These are phyloP conservation scores for Bryoglossum gracile DNA, from an alignment of 495 filamentous ascomycete species.

Conservation along the genomic window DNA sequence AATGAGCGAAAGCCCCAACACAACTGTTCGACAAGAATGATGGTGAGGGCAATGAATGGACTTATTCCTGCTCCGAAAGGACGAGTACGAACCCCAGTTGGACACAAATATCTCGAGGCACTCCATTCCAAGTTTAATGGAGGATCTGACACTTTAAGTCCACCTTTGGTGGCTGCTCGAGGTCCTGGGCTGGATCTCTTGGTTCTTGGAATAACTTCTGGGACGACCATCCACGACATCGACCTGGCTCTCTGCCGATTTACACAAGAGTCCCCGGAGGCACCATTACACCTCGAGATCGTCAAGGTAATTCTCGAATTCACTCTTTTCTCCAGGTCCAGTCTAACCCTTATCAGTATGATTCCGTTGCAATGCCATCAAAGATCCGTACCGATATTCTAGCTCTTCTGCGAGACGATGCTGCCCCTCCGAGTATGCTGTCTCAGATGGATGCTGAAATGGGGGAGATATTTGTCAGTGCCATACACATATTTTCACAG, in stretches of 20 bases:
- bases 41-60: conserved; percentile 20
- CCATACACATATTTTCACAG: conserved; percentile 23
- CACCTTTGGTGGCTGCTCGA: conserved; percentile 8
- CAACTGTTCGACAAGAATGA: not conserved
- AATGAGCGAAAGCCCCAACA: not conserved
- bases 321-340: not conserved
- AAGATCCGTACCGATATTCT: conserved; percentile 26
- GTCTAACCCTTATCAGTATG: conserved; percentile 16
- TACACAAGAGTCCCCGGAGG: conserved; percentile 24
- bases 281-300: conserved; percentile 20
- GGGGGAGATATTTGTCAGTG: conserved; percentile 26
- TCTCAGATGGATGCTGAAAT: conserved; percentile 28
- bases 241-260: conserved; percentile 26
- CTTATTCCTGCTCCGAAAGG: conserved; percentile 22
- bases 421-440: conserved; percentile 25
- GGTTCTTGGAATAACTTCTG: conserved; percentile 23
- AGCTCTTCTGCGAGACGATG: conserved; percentile 25
- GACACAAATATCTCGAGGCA: conserved; percentile 25
- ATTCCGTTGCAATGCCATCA: conserved; percentile 26
- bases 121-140: conserved; percentile 20
- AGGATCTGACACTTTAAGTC: conserved; percentile 15
- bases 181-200: conserved; percentile 17
- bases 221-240: conserved; percentile 26
- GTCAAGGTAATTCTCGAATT: conserved; percentile 13
- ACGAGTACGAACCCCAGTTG: conserved; percentile 20